These are phyloP conservation scores for Rhizoclosmatium globosum DNA, from an alignment of 192 early-diverging fungal genomes.

Conservation along the genomic window DNA sequence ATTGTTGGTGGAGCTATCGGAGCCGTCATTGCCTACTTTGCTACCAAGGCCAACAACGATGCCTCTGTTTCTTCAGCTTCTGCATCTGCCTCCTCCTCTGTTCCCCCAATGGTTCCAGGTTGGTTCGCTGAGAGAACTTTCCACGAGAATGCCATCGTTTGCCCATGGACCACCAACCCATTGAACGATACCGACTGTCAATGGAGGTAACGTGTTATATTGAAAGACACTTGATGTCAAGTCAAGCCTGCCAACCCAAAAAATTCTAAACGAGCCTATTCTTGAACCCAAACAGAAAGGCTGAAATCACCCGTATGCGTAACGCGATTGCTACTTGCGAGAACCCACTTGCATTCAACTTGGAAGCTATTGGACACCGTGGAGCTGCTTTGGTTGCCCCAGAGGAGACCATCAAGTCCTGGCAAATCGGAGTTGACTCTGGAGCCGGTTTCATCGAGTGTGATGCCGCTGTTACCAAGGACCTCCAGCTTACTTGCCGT, in stretches of 20 bases:
- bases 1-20: neutral
- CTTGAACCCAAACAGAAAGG: neutral
- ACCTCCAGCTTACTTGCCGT: constrained; percentile 29
- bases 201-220: neutral
- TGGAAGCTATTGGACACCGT: constrained; percentile 22
- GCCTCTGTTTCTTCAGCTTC: neutral
- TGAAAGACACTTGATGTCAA: neutral
- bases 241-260: too few species aligned
- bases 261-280: too few species aligned
- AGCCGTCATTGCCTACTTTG: constrained; percentile 10
- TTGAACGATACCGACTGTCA: constrained; percentile 23
- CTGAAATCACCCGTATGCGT: constrained; percentile 19
- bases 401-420: constrained; percentile 25
- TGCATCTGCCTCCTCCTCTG: neutral
- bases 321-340: constrained; percentile 15
- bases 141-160: constrained; percentile 22
- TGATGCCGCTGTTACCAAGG: constrained; percentile 34
- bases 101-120: constrained; percentile 9
- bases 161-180: constrained; percentile 17
- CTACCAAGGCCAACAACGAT: neutral
- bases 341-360: constrained; percentile 17
- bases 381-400: constrained; percentile 25
- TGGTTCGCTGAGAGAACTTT: constrained; percentile 21
- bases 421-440: constrained; percentile 19
- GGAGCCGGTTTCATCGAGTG: constrained; percentile 33